Evolutionary conservation across 495 filamentous ascomycete genomes (phyloP).

Genomic region (Margaritispora aquatica): DNA sequence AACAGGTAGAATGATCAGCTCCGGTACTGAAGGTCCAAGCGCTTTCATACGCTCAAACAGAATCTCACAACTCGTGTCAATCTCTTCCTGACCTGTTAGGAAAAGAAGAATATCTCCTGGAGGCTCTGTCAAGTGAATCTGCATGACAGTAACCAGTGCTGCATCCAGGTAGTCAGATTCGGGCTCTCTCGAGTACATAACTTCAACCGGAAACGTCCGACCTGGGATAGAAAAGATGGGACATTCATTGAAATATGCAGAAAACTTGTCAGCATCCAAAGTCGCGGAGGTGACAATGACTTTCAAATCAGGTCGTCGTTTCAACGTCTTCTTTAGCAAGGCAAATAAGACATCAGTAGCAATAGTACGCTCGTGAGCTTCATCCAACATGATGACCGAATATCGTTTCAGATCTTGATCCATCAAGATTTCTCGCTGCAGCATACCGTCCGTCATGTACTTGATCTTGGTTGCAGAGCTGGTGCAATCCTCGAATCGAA

Average conservation of each 20-base stretch:
- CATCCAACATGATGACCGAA: constrained; percentile 95
- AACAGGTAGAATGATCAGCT: constrained; percentile 88
- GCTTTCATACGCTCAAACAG: constrained; percentile 96
- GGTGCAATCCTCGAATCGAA: constrained; percentile 95
- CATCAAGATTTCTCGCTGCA: constrained; percentile 88
- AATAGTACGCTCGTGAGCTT: constrained; percentile 96
- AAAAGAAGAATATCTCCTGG: constrained; percentile 92
- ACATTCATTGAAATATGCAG: constrained; percentile 86
- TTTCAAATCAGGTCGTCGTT: constrained; percentile 78
- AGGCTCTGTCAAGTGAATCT: constrained; percentile 90
- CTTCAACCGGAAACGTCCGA: constrained; percentile 89
- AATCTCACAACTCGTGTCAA: constrained; percentile 90
- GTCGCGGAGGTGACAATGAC: constrained; percentile 96
- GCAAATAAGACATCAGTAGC: constrained; percentile 94
- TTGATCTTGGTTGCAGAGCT: constrained; percentile 90
- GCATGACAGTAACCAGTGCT: constrained; percentile 94
- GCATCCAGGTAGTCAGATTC: constrained; percentile 95
- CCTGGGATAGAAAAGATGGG: constrained; percentile 97
- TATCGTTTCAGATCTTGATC: constrained; percentile 85
- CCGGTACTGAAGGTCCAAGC: constrained; percentile 82
- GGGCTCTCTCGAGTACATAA: constrained; percentile 89
- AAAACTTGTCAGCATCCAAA: constrained; percentile 96
- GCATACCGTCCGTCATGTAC: constrained; percentile 99
- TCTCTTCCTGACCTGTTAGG: constrained; percentile 96
- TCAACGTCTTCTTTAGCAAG: constrained; percentile 88